Evolutionary conservation across 345 rosid genomes (phyloP), one percentile per base, ranked within the genome.

Genomic region (Brassica rapa): DNA sequence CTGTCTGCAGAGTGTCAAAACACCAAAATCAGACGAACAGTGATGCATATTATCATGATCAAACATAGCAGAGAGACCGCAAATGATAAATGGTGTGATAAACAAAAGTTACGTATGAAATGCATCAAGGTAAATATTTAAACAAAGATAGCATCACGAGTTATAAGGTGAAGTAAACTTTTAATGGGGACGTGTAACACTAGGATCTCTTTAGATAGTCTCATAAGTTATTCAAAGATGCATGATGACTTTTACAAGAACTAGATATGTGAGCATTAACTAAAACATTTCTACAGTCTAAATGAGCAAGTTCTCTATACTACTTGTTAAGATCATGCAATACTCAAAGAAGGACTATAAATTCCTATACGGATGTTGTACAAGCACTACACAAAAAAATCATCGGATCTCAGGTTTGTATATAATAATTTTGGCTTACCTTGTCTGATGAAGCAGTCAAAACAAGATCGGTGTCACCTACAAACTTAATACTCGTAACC

Each of bases 381-480:
- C 51, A 59, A 21, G 68, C 27, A 59, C 51, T 46, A 46, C 15
- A 12, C 6, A 57, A 65, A 41, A 51, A 35, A 66, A 3, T 15
- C n/a, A 46, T 16, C 4, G 2, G 64, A 24, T 32, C 64, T 27
- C 16, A 37, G 35, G 74, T 16, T 5, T n/a, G 30, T 62, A 37
- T 25, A 68, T 9, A 68, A 46, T 2, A 63, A 21, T 30, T 14
- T 43, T 9, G 62, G 49, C 76, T 80, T 82, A 88, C 97, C 93
- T 90, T 96, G 81, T 96, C 99, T 8, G 91, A 89, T 62, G 98
- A 96, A 4, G 92, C 94, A 62, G 94, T 91, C 74, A 96, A 75
- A 71, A 93, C 84, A 51, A 87, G 68, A 77, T 87, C 87, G 74
- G 90, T 53, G 55, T 77, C 81, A 61, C 77, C 84, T 25, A 60